phyloP scores from a whole-genome alignment of 2,329 filamentous ascomycete genomes.

The Colletotrichum tabaci region DNA sequence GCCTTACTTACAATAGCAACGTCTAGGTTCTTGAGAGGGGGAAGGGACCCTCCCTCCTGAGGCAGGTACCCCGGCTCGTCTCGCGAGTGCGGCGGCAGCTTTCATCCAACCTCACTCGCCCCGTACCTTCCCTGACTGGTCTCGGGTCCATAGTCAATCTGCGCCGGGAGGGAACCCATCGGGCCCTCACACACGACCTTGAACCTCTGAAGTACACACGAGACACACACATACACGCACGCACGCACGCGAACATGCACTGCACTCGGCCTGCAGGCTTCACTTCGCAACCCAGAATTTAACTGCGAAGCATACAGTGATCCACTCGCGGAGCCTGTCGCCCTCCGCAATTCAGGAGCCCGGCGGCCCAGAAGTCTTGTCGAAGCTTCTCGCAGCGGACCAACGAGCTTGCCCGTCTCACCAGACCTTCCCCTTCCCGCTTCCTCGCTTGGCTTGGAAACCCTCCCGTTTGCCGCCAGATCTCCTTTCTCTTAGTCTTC shows the following conservation, averaged over 20 bases:
- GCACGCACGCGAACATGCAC: neutral
- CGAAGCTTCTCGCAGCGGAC: constrained; percentile 15
- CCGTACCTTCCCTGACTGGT: constrained; percentile 10
- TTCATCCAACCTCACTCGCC: constrained; percentile 19
- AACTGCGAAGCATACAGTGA: constrained; percentile 22
- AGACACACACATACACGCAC: neutral
- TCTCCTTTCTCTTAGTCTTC: constrained; percentile 9
- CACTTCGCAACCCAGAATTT: constrained; percentile 18
- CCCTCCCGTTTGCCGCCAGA: constrained; percentile 23
- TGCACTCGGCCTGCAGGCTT: constrained; percentile 1
- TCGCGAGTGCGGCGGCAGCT: neutral
- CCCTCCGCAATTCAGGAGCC: constrained; percentile 23
- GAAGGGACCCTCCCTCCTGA: constrained; percentile 14
- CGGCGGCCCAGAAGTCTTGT: constrained; percentile 27
- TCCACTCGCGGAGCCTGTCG: constrained; percentile 11
- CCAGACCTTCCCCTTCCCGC: constrained; percentile 27
- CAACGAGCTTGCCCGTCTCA: constrained; percentile 35
- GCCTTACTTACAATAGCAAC: neutral
- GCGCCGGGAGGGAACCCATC: constrained; percentile 39
- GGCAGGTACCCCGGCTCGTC: constrained; percentile 5
- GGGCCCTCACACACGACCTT: constrained; percentile 8
- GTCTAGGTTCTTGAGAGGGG: neutral
- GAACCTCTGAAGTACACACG: constrained; percentile 4
- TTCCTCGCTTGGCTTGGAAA: constrained; percentile 23
- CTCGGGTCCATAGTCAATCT: constrained; percentile 21